A percentile compares a stretch with the other conserved stretches of the same genome.
phyloP scores from a whole-genome alignment of 2,329 filamentous ascomycete species.

The Paracoccidioides brasiliensis region DNA sequence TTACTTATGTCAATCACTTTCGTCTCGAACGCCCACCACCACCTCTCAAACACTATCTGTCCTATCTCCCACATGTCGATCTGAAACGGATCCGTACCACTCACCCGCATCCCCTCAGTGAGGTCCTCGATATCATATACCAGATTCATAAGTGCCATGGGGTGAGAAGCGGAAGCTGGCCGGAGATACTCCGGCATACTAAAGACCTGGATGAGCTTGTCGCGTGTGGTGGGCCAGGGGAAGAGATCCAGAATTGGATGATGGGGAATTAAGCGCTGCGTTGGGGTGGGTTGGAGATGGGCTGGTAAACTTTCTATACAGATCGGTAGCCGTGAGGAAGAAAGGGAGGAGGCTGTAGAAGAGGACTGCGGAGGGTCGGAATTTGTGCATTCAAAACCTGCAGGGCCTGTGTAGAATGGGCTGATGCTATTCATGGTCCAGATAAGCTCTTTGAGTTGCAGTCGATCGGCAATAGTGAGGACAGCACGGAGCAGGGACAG shows the following conservation, averaged over 20 bases:
- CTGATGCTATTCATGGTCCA: slow-evolving; percentile 38
- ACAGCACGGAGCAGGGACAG: slow-evolving; percentile 38
- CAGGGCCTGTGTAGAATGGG: slow-evolving; percentile 30
- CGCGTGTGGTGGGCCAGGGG: slow-evolving; percentile 44
- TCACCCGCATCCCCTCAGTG: slow-evolving; percentile 40
- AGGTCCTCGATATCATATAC: slow-evolving; percentile 46
- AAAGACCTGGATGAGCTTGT: slow-evolving; percentile 41
- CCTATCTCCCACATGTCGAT: slow-evolving; percentile 44
- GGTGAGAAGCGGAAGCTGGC: slow-evolving; percentile 35
- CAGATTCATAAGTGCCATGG: slow-evolving; percentile 39
- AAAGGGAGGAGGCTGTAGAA: slow-evolving; percentile 6
- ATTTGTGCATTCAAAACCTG: background rate
- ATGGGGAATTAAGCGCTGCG: slow-evolving; percentile 40
- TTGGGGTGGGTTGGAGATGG: slow-evolving; percentile 39
- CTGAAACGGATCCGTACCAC: slow-evolving; percentile 38
- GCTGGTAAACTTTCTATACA: slow-evolving; percentile 26
- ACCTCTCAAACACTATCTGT: slow-evolving; percentile 44
- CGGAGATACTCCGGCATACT: slow-evolving; percentile 36
- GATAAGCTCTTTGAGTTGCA: slow-evolving; percentile 31
- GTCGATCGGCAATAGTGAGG: slow-evolving; percentile 35
- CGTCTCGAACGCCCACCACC: slow-evolving; percentile 49
- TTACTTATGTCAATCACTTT: slow-evolving; percentile 44
- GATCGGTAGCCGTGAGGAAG: slow-evolving; percentile 11
- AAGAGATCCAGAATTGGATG: slow-evolving; percentile 46
- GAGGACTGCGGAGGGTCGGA: background rate